A percentile compares a stretch with the other conserved stretches of the same genome.
These are phyloP conservation scores for Spergularia bocconei DNA, from an alignment of 148 eudicot species.

Conservation along the genomic window DNA sequence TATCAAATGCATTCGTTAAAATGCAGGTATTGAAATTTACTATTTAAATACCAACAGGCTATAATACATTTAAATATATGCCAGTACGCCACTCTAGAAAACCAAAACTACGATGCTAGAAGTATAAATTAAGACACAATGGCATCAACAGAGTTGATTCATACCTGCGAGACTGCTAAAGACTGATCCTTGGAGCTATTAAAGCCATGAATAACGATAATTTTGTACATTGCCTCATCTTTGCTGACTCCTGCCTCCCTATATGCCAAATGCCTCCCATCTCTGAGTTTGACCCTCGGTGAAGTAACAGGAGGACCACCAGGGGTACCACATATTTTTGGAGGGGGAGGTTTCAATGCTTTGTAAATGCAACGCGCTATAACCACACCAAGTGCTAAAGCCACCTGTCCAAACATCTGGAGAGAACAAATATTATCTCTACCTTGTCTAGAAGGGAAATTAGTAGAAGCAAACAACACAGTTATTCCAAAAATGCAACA, in stretches of 20 bases:
- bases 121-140: background rate
- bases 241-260: conserved; percentile 56
- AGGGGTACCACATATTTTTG: conserved; percentile 57
- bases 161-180: conserved; percentile 55
- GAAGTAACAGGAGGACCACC: conserved; percentile 73
- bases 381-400: conserved; percentile 34
- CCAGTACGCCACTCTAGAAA: background rate
- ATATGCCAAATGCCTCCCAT: conserved; percentile 75
- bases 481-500: background rate
- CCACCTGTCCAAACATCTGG: conserved; percentile 49
- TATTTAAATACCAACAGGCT: background rate
- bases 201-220: conserved; percentile 61
- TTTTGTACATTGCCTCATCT: conserved; percentile 60
- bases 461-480: background rate
- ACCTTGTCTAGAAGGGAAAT: background rate
- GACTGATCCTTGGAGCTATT: conserved; percentile 51
- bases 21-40: background rate
- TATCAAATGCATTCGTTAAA: too few species aligned
- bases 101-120: background rate
- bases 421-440: conserved; percentile 3
- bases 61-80: background rate
- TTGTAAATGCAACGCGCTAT: conserved; percentile 42
- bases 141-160: conserved; percentile 11
- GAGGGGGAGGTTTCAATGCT: conserved; percentile 49
- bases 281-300: conserved; percentile 56